Percentiles rank a stretch among this genome's conserved stretches.
Evolutionary conservation across 495 filamentous ascomycete genomes (phyloP).

Genomic region (Lasiosphaeriaceae sp.): DNA sequence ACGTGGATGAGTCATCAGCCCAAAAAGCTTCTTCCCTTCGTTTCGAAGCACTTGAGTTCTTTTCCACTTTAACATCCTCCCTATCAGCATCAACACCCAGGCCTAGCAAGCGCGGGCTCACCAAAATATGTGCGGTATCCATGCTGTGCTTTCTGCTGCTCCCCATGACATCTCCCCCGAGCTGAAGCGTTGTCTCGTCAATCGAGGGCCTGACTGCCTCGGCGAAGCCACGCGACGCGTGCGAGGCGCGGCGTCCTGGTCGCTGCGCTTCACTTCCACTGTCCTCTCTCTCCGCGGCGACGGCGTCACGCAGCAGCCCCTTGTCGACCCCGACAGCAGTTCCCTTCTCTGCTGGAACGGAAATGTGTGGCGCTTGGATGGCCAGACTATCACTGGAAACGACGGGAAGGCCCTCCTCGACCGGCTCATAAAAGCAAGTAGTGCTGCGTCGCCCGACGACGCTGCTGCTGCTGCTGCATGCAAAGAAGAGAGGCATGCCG

Average conservation of each 20-base stretch:
- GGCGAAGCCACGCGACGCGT: slow-evolving; percentile 35
- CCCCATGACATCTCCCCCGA: slow-evolving; percentile 25
- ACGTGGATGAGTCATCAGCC: background rate
- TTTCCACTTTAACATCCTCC: too few relatives aligned
- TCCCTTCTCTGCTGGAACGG: slow-evolving; percentile 96
- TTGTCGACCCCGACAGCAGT: slow-evolving; percentile 53
- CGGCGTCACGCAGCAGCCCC: slow-evolving; percentile 67
- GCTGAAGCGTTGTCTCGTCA: slow-evolving; percentile 29
- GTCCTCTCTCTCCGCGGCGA: slow-evolving; percentile 83
- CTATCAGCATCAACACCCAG: too few relatives aligned
- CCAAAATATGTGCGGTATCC: slow-evolving; percentile 46
- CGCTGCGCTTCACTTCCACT: slow-evolving; percentile 68
- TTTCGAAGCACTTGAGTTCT: too few relatives aligned
- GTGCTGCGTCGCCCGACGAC: slow-evolving; percentile 17
- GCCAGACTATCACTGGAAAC: slow-evolving; percentile 58
- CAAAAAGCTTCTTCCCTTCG: background rate
- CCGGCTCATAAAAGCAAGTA: slow-evolving; percentile 52
- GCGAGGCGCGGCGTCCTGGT: slow-evolving; percentile 14
- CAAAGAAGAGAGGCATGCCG: slow-evolving; percentile 22
- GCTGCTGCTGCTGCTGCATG: background rate
- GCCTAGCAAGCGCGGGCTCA: background rate
- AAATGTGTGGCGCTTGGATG: slow-evolving; percentile 82
- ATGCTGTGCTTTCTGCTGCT: slow-evolving; percentile 30
- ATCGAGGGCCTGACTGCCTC: slow-evolving; percentile 51
- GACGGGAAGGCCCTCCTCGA: slow-evolving; percentile 71